Base-by-base conservation (phyloP, 495 filamentous ascomycete species). In the Neohortaea acidophila region DNA sequence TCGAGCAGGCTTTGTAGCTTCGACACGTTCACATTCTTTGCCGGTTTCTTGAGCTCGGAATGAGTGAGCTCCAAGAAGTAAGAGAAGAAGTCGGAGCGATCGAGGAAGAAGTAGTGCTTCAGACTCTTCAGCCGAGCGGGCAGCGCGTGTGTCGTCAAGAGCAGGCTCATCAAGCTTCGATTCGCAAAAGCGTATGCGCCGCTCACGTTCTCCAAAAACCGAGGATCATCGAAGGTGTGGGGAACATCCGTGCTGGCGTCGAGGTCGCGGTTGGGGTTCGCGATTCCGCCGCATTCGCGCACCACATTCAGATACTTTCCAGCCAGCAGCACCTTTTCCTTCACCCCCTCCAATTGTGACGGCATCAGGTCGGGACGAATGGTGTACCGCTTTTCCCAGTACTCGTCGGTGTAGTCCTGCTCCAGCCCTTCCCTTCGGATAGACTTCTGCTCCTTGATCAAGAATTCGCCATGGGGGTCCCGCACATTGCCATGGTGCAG, bases 71-170 rank as follows among this genome's bases (percentile, higher is more conserved):
- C 89, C 33, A 96, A 74, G 59, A 97, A 97, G 56, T 94, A 91
- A 10, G 84, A 79, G 60, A 97, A 97, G 59, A 93, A 97, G 53
- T 97, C 89, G 1, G 89, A 94, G 2, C 85, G 78, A 47, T 96
- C 87, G 27, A 96, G 74, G 69, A 97, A 97, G 61, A 94, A 97
- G 61, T 97, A 97, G 57, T 96, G 91, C 59, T 97, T 97, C 15
- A 97, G 61, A 2, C 85, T 94, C 14, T 78, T 70, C 25, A 97
- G 67, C 30, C 89, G 70, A 13, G 80, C 81, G 0, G 86, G 85
- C 15, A 97, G 72, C 4, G 76, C 80, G 54, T 97, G 89, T 7
- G 89, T 87, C 0, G 87, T 94, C 7, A 97, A 65, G 9, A 97
- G 78, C 3, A 97, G 68, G 35, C 83, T 75, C 53, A 97, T 71